Base-by-base conservation (phyloP, 2,329 filamentous ascomycete species). In the Ophiocordyceps polyrhachis-furcata region DNA sequence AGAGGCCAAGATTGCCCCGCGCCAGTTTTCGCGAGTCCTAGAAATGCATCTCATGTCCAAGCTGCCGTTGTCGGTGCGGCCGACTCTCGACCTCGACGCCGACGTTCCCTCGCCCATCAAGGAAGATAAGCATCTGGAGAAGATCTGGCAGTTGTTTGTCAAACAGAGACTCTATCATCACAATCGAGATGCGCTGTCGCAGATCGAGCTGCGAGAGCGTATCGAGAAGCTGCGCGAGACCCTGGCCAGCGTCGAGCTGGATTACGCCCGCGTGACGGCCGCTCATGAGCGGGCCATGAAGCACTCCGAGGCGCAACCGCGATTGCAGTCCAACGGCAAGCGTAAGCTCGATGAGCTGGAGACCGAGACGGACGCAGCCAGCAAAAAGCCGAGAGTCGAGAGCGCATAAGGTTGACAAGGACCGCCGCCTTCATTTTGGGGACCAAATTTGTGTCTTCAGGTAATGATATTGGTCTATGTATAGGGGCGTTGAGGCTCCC, bases 131-230 rank as follows among this genome's bases (percentile, higher is more conserved):
- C 69, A 79, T 23, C 67, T 72, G 43, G 83, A 82, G 57, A 73
- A 70, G 49, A 70, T 85, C 41, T 93, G 83, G 82, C 68, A 79
- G 28, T 60, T 89, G 21, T 67, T 84, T 40, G 75, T 81, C n/a
- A 91, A 91, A 63, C 74, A 83, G 53, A 68, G 85, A 32, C 66
- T 93, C 4, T 87, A 83, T 57, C 70, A 74, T 41, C 81, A 86
- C 53, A 89, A 91, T 55, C 72, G 71, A 46, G 80, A 88, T 52
- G 62, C 73, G 2, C 67, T 93, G 13, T 71, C 74, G 35, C 79
- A 88, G 59, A 63, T 89, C 38, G 81, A 85, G 45, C 65, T 67
- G 5, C 58, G 64, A 0, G 83, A 89, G 58, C 71, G 82, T 32
- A 74, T 82, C 8, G 73, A 83, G 46, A 85, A 81, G 65, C 66